These are phyloP conservation scores for Euphorbia corollata DNA, from an alignment of 441 rosid species.

Conservation along the genomic window DNA sequence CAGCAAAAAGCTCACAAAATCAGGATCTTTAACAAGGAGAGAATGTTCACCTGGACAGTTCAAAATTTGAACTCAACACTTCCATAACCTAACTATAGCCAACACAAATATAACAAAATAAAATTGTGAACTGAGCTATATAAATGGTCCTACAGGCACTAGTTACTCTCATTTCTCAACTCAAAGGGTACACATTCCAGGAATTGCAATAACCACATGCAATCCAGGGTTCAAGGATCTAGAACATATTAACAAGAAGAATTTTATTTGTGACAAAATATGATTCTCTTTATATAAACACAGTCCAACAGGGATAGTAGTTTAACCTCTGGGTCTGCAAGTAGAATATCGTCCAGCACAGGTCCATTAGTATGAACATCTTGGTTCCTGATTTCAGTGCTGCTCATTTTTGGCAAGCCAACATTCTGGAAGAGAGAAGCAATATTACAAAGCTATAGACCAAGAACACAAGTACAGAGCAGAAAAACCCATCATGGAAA, in stretches of 20 bases:
- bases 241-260: neutral
- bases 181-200: neutral
- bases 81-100: neutral
- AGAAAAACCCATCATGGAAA: constrained; percentile 10
- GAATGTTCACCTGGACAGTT: neutral
- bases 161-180: neutral
- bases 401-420: constrained; percentile 84
- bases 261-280: neutral
- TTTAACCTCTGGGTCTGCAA: constrained; percentile 82
- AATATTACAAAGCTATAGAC: constrained; percentile 16
- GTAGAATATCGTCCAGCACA: constrained; percentile 71
- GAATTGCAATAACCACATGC: neutral
- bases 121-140: neutral
- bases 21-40: neutral
- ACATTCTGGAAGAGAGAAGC: constrained; percentile 42
- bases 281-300: neutral
- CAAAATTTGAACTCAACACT: neutral
- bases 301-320: neutral
- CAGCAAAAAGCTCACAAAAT: neutral
- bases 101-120: neutral
- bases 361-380: constrained; percentile 84
- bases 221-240: neutral
- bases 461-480: neutral
- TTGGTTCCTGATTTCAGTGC: constrained; percentile 81
- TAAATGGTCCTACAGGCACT: neutral